Evolutionary conservation across 805 yeast species (phyloP), one percentile per base, ranked within the genome.

Genomic region (Candida pseudofarinosa): DNA sequence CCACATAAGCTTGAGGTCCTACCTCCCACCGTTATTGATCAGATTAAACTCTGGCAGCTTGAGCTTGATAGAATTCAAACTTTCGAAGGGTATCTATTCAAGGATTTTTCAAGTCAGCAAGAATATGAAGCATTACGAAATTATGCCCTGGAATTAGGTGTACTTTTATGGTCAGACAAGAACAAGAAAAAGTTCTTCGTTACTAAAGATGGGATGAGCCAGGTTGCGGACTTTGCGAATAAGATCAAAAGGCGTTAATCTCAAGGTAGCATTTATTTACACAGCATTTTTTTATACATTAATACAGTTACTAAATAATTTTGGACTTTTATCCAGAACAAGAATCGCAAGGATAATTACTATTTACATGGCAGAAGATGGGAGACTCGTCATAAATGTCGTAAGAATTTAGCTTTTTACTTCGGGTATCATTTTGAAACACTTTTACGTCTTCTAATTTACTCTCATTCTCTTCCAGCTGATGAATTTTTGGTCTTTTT

Each of bases 11-110:
- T 81, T 45, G 82, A 83, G 56, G 69, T 93, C 10, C 60, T 86
- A 4, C 98, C 98, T 3, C 96, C 98, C 0, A 93, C 96, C 0
- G 96, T 93, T n/a, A 86, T 88, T 1, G 99, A 93, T 63, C 99
- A 93, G 61, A 87, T 93, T 53, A 83, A 82, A 58, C 72, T 93
- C 41, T 93, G 99, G 99, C 98, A 93, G 67, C 71, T 93, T 46
- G 99, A 93, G 60, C 65, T 90, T 67, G 98, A 93, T 61, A 78
- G 99, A 64, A 87, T 93, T 50, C 82, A 85, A 52, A 79, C 93
- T 1, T 85, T 80, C 39, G 88, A 83, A 20, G 99, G 99, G 0
- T 89, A 83, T 45, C 63, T 93, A 37, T 93, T 87, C 66, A 83
- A 88, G 44, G 97, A 91, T 53, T 93, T 93, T 60, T 72, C 83